Conservation (phyloP, 208 protist species). For the Crithidia fasciculata region DNA sequence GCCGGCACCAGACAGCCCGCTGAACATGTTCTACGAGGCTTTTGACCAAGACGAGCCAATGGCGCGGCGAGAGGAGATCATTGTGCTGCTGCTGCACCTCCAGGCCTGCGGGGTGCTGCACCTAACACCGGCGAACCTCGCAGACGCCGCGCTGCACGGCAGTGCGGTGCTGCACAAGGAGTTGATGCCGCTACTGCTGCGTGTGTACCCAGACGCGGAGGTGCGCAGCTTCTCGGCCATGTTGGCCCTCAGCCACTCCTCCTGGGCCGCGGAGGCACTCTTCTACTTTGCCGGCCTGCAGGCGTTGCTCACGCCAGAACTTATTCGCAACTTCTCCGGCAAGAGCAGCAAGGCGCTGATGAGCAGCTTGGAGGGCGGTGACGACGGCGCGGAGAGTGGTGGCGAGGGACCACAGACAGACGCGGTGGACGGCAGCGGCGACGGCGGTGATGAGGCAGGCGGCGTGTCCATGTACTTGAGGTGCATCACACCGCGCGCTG, state of each 20-base stretch:
- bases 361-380: background rate
- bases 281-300: conserved; percentile 62
- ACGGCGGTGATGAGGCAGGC: conserved; percentile 2
- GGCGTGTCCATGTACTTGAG: conserved; percentile 21
- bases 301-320: conserved; percentile 20
- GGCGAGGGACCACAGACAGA: background rate
- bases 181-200: conserved; percentile 50
- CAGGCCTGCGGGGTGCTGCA: conserved; percentile 41
- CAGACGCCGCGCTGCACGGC: conserved; percentile 43
- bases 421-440: background rate
- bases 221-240: conserved; percentile 69
- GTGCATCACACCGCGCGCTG: conserved; percentile 43
- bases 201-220: conserved; percentile 71
- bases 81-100: conserved; percentile 22
- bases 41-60: conserved; percentile 37
- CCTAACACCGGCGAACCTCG: conserved; percentile 31
- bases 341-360: background rate
- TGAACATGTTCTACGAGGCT: conserved; percentile 38
- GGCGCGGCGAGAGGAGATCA: conserved; percentile 33
- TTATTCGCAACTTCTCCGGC: conserved; percentile 2
- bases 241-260: conserved; percentile 49
- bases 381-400: background rate
- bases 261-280: conserved; percentile 63
- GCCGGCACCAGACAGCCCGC: conserved; percentile 22
- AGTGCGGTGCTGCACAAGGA: conserved; percentile 66